Evolutionary conservation across 2,329 filamentous ascomycete species (phyloP).

Genomic region (Hymenoscyphus albidus): DNA sequence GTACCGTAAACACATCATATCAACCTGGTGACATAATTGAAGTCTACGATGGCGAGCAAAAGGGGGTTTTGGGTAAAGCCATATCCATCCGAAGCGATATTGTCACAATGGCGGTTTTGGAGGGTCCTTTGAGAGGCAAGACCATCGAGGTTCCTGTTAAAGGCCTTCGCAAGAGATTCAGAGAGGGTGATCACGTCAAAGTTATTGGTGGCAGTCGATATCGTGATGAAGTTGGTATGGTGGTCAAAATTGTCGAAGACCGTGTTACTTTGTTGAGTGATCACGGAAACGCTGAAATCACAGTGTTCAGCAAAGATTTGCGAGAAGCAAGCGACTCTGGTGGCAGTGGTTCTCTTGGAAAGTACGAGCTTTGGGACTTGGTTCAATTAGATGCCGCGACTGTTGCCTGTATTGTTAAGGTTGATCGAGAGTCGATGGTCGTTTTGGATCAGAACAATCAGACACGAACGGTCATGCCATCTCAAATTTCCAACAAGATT

Average conservation of each 20-base stretch:
- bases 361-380: constrained; percentile 88
- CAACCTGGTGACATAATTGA: constrained; percentile 94
- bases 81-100: constrained; percentile 87
- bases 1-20: constrained; percentile 76
- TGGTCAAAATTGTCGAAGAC: constrained; percentile 89
- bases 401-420: constrained; percentile 89
- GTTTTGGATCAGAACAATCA: constrained; percentile 89
- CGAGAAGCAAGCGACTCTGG: constrained; percentile 90
- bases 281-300: constrained; percentile 88
- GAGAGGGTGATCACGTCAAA: constrained; percentile 94
- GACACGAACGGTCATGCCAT: constrained; percentile 76
- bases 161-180: constrained; percentile 88
- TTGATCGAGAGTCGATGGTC: constrained; percentile 86
- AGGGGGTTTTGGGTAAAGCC: constrained; percentile 81
- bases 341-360: constrained; percentile 76
- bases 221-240: constrained; percentile 93
- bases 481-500: constrained; percentile 86
- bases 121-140: constrained; percentile 78
- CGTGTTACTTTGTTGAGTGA: constrained; percentile 90
- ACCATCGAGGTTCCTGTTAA: constrained; percentile 90
- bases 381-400: constrained; percentile 91
- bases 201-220: constrained; percentile 95
- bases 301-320: constrained; percentile 95
- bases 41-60: constrained; percentile 92
- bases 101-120: constrained; percentile 78